Percentiles rank a stretch among this genome's conserved stretches.
phyloP scores from a whole-genome alignment of 129 eudicot genomes.

The Flaveria sonorensis region DNA sequence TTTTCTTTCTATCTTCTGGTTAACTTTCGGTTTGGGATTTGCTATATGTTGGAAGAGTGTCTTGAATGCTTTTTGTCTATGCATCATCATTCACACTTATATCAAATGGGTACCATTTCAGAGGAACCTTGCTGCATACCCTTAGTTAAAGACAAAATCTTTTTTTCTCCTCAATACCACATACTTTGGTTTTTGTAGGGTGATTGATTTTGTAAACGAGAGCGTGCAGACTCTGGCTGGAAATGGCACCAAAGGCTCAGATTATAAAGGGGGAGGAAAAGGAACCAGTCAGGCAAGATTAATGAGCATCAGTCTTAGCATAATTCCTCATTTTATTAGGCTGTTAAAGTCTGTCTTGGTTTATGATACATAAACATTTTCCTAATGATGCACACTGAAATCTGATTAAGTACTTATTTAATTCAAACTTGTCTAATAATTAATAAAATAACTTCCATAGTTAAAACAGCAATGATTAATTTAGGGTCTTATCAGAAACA shows the following conservation, averaged over 20 bases:
- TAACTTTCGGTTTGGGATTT: conserved; percentile 5
- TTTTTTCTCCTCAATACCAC: conserved; percentile 8
- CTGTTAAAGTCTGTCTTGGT: background rate
- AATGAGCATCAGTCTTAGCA: background rate
- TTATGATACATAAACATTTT: conserved; percentile 7
- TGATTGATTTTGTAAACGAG: conserved; percentile 92
- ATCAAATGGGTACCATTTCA: conserved; percentile 1
- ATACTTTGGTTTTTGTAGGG: conserved; percentile 50
- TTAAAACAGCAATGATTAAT: background rate
- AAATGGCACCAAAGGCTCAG: conserved; percentile 97
- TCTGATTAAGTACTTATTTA: background rate
- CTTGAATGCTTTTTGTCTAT: conserved; percentile 17
- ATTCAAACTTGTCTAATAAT: background rate
- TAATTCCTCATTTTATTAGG: background rate
- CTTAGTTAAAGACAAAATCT: background rate
- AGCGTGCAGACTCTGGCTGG: conserved; percentile 87
- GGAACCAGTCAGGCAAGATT: conserved; percentile 81
- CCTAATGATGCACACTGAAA: background rate
- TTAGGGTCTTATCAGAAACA: conserved; percentile 12
- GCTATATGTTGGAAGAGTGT: conserved; percentile 13
- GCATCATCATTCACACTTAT: background rate
- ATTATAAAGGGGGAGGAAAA: conserved; percentile 82
- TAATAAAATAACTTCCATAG: background rate
- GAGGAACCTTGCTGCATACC: background rate
- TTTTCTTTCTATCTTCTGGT: background rate